phyloP scores from a whole-genome alignment of 345 rosid genomes.

The Brassica juncea region DNA sequence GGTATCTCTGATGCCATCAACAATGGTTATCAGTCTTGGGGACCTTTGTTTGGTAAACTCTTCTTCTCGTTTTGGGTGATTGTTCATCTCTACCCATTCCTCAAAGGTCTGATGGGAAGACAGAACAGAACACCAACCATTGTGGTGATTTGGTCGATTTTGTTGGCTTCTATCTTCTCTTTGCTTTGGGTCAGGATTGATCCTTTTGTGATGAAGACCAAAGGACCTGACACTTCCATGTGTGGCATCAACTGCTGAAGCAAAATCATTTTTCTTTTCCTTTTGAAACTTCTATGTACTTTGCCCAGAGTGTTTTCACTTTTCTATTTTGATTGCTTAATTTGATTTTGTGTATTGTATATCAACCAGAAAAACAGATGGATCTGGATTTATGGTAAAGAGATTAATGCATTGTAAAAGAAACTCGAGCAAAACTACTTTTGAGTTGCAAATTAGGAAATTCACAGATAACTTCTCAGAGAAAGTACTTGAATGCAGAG shows the following conservation, averaged over 20 bases:
- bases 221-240: conserved; percentile 79
- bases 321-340: conserved; percentile 16
- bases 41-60: conserved; percentile 91
- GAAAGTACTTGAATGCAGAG: conserved; percentile 10
- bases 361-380: conserved; percentile 21
- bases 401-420: conserved; percentile 17
- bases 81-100: conserved; percentile 96
- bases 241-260: conserved; percentile 91
- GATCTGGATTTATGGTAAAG: conserved; percentile 13
- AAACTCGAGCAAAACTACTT: too few species aligned
- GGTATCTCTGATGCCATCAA: conserved; percentile 93
- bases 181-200: conserved; percentile 94
- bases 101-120: conserved; percentile 94
- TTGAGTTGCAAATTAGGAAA: neutral
- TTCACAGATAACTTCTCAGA: neutral
- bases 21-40: conserved; percentile 92
- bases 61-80: conserved; percentile 97
- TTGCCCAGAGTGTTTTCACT: conserved; percentile 21
- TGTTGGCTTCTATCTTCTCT: conserved; percentile 92
- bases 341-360: conserved; percentile 33
- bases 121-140: conserved; percentile 97
- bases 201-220: conserved; percentile 88
- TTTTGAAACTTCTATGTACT: conserved; percentile 5
- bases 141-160: conserved; percentile 93
- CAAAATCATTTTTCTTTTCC: neutral